A percentile compares a stretch with the other conserved stretches of the same genome.
These are phyloP conservation scores for Dioscorea dumetorum DNA, from an alignment of 106 monocot species.

Conservation along the genomic window DNA sequence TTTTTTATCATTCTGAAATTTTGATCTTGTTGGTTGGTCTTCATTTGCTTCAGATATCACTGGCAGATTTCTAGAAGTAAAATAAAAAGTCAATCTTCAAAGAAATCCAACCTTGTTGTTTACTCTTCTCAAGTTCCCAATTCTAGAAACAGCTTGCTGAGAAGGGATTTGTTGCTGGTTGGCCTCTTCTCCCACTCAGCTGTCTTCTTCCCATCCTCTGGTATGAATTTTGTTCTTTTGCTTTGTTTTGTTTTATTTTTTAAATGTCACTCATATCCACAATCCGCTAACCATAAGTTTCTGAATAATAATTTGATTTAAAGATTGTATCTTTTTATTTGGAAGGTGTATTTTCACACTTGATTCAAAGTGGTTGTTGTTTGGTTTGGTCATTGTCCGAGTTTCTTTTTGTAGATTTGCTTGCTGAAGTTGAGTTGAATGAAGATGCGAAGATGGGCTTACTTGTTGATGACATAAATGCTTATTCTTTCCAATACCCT, in stretches of 20 bases:
- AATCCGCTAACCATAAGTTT: background rate
- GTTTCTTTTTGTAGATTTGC: slow-evolving; percentile 24
- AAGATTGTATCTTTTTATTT: background rate
- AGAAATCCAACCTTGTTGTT: slow-evolving; percentile 1
- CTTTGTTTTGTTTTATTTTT: no score
- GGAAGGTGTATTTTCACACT: background rate
- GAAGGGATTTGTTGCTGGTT: slow-evolving; percentile 37
- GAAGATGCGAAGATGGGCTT: slow-evolving; percentile 65
- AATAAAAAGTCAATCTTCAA: background rate
- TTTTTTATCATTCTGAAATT: background rate
- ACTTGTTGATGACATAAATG: slow-evolving; percentile 86
- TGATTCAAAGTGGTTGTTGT: slow-evolving; percentile 1
- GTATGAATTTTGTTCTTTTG: slow-evolving; percentile 11
- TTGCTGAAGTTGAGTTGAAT: slow-evolving; percentile 44
- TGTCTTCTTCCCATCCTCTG: slow-evolving; percentile 28
- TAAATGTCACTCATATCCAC: background rate
- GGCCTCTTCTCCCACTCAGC: slow-evolving; percentile 29
- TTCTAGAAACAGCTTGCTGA: slow-evolving; percentile 11
- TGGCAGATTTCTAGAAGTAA: background rate
- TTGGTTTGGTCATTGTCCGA: background rate
- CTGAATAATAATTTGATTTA: background rate
- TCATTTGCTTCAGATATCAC: background rate
- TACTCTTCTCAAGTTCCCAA: slow-evolving; percentile 4
- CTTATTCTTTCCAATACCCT: slow-evolving; percentile 79
- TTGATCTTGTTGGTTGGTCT: background rate